Percentiles rank a stretch among this genome's conserved stretches.
Evolutionary conservation across 202 grass and related monocot genomes (phyloP).

Genomic region (Hordeum pubiflorum): DNA sequence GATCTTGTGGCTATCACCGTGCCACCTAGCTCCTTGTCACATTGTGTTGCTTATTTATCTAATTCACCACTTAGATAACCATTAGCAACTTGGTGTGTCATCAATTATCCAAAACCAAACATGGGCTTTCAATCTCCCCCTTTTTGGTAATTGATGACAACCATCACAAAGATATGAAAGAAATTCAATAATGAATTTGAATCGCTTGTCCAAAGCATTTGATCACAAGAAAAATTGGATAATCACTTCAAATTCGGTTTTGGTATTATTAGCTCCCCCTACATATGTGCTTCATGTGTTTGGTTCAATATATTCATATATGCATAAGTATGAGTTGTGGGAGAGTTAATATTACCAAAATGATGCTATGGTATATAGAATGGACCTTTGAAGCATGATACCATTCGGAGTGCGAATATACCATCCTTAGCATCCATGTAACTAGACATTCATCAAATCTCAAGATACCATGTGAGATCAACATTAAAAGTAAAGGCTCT

Average conservation of each 20-base stretch:
- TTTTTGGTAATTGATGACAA: too few relatives aligned
- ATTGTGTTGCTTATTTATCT: too few relatives aligned
- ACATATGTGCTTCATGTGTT: neutral
- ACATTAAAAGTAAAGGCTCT: neutral
- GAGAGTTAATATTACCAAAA: neutral
- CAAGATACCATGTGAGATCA: neutral
- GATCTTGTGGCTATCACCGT: too few relatives aligned
- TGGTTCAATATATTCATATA: neutral
- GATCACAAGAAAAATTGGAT: neutral
- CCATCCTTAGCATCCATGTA: neutral
- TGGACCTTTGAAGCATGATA: neutral
- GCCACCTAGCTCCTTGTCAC: too few relatives aligned
- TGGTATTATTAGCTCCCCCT: neutral
- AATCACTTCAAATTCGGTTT: too few relatives aligned
- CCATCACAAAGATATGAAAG: neutral
- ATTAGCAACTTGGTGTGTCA: too few relatives aligned
- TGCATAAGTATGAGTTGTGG: neutral
- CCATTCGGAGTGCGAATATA: neutral
- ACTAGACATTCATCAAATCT: neutral
- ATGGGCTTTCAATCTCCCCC: neutral
- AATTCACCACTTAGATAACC: too few relatives aligned
- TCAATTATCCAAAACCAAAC: neutral
- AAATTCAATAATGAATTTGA: neutral
- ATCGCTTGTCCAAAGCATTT: neutral
- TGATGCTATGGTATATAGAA: neutral